Conservation (phyloP, 1,284 basidiomycete species). For the Quambalaria eucalypti region DNA sequence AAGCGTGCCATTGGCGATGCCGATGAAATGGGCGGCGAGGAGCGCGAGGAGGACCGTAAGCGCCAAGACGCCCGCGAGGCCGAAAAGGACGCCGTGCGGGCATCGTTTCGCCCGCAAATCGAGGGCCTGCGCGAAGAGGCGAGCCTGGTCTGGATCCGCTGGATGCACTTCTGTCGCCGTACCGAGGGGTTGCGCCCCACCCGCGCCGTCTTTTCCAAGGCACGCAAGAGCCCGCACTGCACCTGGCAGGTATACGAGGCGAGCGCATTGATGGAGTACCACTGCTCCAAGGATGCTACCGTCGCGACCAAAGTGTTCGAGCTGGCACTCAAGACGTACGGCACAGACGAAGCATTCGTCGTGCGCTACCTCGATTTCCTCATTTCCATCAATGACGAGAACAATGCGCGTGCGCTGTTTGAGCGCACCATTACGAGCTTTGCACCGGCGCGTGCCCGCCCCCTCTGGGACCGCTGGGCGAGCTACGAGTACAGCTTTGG, state of each 20-base stretch:
- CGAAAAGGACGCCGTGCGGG: slow-evolving; percentile 41
- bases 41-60: slow-evolving; percentile 57
- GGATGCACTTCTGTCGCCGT: slow-evolving; percentile 83
- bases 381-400: slow-evolving; percentile 88
- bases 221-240: slow-evolving; percentile 71
- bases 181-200: slow-evolving; percentile 73
- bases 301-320: slow-evolving; percentile 90
- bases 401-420: slow-evolving; percentile 89
- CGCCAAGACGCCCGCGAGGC: slow-evolving; percentile 47
- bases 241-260: slow-evolving; percentile 89
- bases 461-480: slow-evolving; percentile 91
- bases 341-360: slow-evolving; percentile 67
- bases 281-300: slow-evolving; percentile 73
- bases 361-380: slow-evolving; percentile 83
- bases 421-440: slow-evolving; percentile 77
- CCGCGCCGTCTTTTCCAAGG: slow-evolving; percentile 70
- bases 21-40: slow-evolving; percentile 47
- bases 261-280: slow-evolving; percentile 86
- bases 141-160: slow-evolving; percentile 62
- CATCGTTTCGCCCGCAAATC: slow-evolving; percentile 48
- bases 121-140: slow-evolving; percentile 51
- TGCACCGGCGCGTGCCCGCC: slow-evolving; percentile 66
- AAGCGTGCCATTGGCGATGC: slow-evolving; percentile 45
- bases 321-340: slow-evolving; percentile 77
- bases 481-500: slow-evolving; percentile 91